Percentiles rank a stretch among this genome's conserved stretches.
Conservation (phyloP, 2,329 filamentous ascomycete genomes). For the Botrytis paeoniae region DNA sequence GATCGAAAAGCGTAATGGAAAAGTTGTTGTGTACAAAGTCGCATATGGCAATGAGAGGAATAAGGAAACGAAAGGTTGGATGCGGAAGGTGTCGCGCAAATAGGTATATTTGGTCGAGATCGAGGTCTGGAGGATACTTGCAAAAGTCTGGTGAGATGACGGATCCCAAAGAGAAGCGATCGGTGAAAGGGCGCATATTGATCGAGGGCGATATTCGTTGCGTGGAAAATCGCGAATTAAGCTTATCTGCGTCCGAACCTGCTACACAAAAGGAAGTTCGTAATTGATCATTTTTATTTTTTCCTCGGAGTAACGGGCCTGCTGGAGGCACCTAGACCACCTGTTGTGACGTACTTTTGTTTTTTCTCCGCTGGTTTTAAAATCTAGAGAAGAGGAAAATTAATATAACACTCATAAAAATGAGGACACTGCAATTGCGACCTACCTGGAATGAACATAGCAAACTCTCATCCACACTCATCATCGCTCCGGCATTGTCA, state of each 20-base stretch:
- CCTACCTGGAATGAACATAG: conserved; percentile 96
- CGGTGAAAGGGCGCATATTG: conserved; percentile 27
- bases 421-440: conserved; percentile 9
- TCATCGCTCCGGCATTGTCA: conserved; percentile 99
- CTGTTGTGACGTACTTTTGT: conserved; percentile 95
- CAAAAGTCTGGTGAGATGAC: conserved; percentile 25
- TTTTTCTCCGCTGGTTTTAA: conserved; percentile 99
- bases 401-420: conserved; percentile 1
- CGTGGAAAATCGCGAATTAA: conserved; percentile 32
- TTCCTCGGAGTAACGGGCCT: conserved; percentile 69
- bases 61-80: conserved; percentile 18
- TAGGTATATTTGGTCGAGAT: conserved; percentile 35
- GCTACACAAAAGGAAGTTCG: conserved; percentile 70
- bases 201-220: conserved; percentile 30
- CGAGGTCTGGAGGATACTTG: conserved; percentile 26
- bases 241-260: conserved; percentile 94
- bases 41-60: conserved; percentile 13
- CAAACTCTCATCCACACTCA: conserved; percentile 98
- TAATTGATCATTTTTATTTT: conserved; percentile 63
- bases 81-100: conserved; percentile 25
- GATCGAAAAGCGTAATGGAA: conserved; percentile 16
- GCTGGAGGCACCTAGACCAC: conserved; percentile 59
- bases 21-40: conserved; percentile 18
- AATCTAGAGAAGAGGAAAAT: conserved; percentile 58
- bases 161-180: conserved; percentile 22